phyloP scores from a whole-genome alignment of 345 rosid species.

The Lepidium didymum region DNA sequence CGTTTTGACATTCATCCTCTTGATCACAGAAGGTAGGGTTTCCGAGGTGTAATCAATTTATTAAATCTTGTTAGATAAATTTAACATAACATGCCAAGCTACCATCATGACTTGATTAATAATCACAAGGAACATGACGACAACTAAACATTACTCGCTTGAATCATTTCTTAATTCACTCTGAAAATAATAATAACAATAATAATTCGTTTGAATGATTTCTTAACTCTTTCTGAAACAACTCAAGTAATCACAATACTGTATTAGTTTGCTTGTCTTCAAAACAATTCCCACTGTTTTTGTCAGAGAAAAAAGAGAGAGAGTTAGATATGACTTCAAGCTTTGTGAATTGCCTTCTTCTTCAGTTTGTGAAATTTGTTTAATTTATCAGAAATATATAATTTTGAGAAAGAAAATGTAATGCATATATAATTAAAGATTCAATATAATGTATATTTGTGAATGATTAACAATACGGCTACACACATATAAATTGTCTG shows the following conservation, averaged over 20 bases:
- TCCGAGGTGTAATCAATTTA: neutral
- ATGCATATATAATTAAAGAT: neutral
- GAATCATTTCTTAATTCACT: neutral
- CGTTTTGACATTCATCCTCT: no score
- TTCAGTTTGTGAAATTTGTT: neutral
- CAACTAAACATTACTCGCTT: neutral
- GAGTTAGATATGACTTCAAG: no score
- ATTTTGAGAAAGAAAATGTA: neutral
- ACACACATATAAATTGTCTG: slow-evolving; percentile 1
- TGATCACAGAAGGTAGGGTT: neutral
- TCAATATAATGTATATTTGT: neutral
- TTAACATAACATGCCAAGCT: neutral
- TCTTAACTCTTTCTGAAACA: neutral
- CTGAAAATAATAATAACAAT: neutral
- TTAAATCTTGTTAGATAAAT: neutral
- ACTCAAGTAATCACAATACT: neutral
- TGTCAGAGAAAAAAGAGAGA: no score
- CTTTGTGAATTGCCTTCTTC: no score
- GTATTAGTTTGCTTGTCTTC: neutral
- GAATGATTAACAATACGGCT: neutral
- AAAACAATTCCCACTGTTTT: neutral
- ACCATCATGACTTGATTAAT: slow-evolving; percentile 5
- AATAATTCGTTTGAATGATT: neutral
- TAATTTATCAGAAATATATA: neutral
- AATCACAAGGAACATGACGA: slow-evolving; percentile 1